Conservation (phyloP, 495 filamentous ascomycete species). For the Pyrenula massariospora region DNA sequence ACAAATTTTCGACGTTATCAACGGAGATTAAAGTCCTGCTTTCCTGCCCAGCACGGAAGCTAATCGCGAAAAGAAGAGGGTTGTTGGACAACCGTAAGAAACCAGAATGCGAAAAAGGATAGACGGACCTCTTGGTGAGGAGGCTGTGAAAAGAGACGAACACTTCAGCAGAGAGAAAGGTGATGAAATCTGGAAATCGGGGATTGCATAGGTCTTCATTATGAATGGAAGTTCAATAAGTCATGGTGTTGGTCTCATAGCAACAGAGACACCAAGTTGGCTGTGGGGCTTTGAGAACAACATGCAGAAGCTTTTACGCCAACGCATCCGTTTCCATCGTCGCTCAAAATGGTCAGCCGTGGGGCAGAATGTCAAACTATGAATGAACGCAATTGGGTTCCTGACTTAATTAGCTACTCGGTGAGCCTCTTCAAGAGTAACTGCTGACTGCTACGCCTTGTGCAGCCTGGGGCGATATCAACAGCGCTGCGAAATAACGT, state of each 20-base stretch:
- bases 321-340: neutral
- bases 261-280: neutral
- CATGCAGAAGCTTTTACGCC: neutral
- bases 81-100: neutral
- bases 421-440: neutral
- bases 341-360: neutral
- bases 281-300: neutral
- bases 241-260: neutral
- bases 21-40: neutral
- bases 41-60: neutral
- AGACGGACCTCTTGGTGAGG: neutral
- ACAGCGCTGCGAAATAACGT: too few species aligned
- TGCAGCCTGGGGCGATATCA: neutral
- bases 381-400: neutral
- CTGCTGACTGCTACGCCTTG: neutral
- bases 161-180: too few species aligned
- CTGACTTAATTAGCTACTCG: neutral
- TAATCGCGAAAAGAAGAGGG: neutral
- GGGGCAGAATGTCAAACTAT: neutral
- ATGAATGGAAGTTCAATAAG: neutral
- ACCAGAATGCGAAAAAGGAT: neutral
- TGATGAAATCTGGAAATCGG: neutral
- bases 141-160: neutral
- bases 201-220: neutral
- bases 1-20: neutral